These are phyloP conservation scores for Trichophyton equinum DNA, from an alignment of 2,329 filamentous ascomycete genomes.

Conservation along the genomic window DNA sequence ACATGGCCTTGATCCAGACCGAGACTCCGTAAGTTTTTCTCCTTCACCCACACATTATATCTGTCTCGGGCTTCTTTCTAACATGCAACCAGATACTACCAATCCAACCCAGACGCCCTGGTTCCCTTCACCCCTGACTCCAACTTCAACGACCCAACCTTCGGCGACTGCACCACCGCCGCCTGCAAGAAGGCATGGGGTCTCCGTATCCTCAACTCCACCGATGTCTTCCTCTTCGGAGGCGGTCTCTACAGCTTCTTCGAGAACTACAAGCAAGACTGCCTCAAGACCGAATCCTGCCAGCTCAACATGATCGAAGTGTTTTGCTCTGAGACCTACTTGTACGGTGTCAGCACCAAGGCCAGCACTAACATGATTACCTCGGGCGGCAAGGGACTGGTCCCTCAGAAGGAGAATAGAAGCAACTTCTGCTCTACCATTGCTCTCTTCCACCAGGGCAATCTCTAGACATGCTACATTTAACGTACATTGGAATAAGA, in stretches of 20 bases:
- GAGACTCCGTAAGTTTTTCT: slow-evolving; percentile 62
- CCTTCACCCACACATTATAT: not conserved
- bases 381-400: slow-evolving; percentile 25
- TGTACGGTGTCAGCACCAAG: slow-evolving; percentile 64
- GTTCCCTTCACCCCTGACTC: slow-evolving; percentile 34
- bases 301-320: slow-evolving; percentile 67
- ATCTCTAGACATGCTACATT: not conserved
- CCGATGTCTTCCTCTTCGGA: slow-evolving; percentile 56
- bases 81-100: slow-evolving; percentile 43
- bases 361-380: slow-evolving; percentile 62
- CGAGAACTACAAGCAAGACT: slow-evolving; percentile 64
- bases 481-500: too few species aligned
- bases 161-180: slow-evolving; percentile 45
- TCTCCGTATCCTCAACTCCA: slow-evolving; percentile 55
- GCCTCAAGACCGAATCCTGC: slow-evolving; percentile 55
- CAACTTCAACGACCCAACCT: slow-evolving; percentile 32
- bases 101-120: slow-evolving; percentile 64
- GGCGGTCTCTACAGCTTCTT: slow-evolving; percentile 73
- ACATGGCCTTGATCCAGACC: slow-evolving; percentile 72
- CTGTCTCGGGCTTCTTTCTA: not conserved
- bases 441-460: slow-evolving; percentile 29
- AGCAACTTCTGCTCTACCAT: slow-evolving; percentile 35
- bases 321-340: slow-evolving; percentile 46
- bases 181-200: slow-evolving; percentile 65
- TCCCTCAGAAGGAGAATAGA: slow-evolving; percentile 29